Evolutionary conservation across 306 rosid genomes (phyloP).

Genomic region (Cucumis hystrix): DNA sequence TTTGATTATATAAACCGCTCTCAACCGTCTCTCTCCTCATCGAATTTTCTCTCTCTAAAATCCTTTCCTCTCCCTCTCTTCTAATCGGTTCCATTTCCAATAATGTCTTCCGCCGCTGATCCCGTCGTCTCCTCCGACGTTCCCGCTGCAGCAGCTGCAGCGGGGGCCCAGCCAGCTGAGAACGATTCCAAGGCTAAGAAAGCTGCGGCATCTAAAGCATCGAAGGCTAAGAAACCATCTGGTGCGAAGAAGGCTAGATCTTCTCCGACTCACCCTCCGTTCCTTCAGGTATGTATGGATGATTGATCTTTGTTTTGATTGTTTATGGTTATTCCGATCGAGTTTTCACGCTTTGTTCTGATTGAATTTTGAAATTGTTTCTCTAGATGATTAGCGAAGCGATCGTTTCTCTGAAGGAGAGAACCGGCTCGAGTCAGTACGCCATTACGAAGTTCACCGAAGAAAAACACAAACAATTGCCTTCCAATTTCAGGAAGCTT

Average conservation of each 20-base stretch:
- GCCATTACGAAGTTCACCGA: constrained; percentile 32
- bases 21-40: background rate
- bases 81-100: background rate
- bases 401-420: constrained; percentile 30
- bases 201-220: background rate
- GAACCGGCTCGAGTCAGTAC: constrained; percentile 36
- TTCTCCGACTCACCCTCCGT: constrained; percentile 26
- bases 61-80: background rate
- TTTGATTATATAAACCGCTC: constrained; percentile 9
- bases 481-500: constrained; percentile 49
- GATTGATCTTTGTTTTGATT: background rate
- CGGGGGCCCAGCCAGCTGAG: background rate
- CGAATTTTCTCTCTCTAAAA: background rate
- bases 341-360: background rate
- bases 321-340: background rate
- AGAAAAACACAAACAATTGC: constrained; percentile 42
- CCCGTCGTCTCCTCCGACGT: background rate
- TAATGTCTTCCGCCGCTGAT: background rate
- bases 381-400: constrained; percentile 30
- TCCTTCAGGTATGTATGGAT: background rate
- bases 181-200: background rate
- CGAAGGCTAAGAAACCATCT: constrained; percentile 16
- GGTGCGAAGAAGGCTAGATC: constrained; percentile 12
- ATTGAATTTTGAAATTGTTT: background rate
- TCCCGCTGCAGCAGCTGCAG: background rate